Evolutionary conservation across 1,139 yeast species (phyloP), one percentile per base, ranked within the genome.

Genomic region (Protomyces arabidopsidicola): DNA sequence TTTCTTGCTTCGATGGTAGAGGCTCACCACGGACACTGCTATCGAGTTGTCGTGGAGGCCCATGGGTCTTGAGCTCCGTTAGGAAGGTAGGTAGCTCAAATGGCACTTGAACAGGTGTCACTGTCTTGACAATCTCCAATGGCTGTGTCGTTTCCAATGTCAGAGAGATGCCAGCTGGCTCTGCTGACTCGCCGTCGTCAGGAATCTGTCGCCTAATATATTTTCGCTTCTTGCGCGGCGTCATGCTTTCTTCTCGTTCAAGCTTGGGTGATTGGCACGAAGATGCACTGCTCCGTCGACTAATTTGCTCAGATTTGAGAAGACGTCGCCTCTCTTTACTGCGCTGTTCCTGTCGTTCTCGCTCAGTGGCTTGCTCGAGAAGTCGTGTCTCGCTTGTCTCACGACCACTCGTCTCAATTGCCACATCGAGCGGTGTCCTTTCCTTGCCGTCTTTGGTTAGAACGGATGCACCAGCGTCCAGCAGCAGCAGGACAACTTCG

Each of bases 401-500:
- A 2, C 9, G 12, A 1, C 48, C 48, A 18, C 48, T 42, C 27
- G 12, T 10, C 1, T n/a, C 48, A 8, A n/a, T n/a, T 18, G 62
- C 62, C 5, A 58, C 42, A 8, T 24, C 55, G 12, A 38, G 20
- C 14, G 62, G 62, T 16, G 38, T 16, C 22, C 34, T 31, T 16
- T 52, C 35, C 22, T 51, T 54, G 16, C 18, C 31, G n/a, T 58
- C 45, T 16, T n/a, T 10, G 10, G 42, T 51, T 6, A 58, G 42
- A 3, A 55, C n/a, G 18, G 56, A 51, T 10, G 62, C 62, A 38
- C 62, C 62, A 20, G 56, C 62, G 18, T 58, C 62, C 10, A 58
- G 56, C 14, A 58, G 56, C 16, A 55, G 52, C 4, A 31, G n/a
- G 4, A 58, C 52, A n/a, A 58, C 62, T 9, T 58, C 53, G n/a